A percentile compares a stretch with the other conserved stretches of the same genome.
These are phyloP conservation scores for Coemansia sp. DNA, from an alignment of 192 early-diverging fungal genomes.

Conservation along the genomic window DNA sequence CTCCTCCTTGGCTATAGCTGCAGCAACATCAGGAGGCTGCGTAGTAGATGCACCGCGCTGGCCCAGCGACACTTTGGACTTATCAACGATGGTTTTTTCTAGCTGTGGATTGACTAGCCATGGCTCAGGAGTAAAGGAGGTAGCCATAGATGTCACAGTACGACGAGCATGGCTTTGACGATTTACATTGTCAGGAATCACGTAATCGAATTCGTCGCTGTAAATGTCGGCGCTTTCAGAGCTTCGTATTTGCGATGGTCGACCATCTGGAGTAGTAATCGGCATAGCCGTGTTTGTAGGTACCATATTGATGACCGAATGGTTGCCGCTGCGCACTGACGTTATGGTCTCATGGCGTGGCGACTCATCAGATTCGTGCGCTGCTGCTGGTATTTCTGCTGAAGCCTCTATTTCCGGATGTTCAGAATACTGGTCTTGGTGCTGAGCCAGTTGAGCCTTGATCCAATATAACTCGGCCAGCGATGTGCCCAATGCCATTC, in stretches of 20 bases:
- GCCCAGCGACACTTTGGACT: background rate
- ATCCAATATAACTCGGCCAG: conserved; percentile 61
- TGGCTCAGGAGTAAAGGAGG: conserved; percentile 46
- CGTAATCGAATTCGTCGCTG: conserved; percentile 21
- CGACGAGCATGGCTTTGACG: conserved; percentile 32
- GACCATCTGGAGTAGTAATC: background rate
- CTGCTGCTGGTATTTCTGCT: background rate
- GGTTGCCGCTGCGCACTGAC: background rate
- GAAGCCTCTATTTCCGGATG: background rate
- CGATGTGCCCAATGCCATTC: conserved; percentile 68
- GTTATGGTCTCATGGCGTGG: conserved; percentile 4
- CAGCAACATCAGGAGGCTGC: conserved; percentile 10
- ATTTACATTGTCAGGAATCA: conserved; percentile 6
- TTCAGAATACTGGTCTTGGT: background rate
- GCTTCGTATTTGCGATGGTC: background rate
- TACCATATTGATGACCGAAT: background rate
- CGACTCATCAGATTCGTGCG: background rate
- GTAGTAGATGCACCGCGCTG: conserved; percentile 11
- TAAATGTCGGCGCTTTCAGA: background rate
- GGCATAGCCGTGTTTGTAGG: background rate
- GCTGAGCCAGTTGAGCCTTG: conserved; percentile 30
- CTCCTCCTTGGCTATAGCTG: background rate
- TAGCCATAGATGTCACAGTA: conserved; percentile 42
- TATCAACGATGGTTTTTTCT: conserved; percentile 19
- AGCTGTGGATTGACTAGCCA: conserved; percentile 49